These are phyloP conservation scores for Solanum chilense DNA, from an alignment of 257 asterid genomes.

Conservation along the genomic window DNA sequence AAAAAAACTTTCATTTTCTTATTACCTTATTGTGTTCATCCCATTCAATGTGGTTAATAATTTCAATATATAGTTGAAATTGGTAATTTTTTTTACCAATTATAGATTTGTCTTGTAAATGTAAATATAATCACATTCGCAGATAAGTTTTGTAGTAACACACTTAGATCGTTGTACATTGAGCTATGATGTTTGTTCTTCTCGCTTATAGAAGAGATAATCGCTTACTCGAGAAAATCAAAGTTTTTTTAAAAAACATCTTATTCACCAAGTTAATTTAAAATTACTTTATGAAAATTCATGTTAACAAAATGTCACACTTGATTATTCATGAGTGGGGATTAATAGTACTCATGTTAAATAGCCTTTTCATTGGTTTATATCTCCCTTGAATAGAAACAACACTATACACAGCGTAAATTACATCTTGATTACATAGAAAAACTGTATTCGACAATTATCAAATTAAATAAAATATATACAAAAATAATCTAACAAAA, in stretches of 20 bases:
- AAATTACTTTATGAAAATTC: neutral
- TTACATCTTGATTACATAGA: neutral
- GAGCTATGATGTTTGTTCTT: neutral
- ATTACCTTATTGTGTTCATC: neutral
- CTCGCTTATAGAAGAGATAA: neutral
- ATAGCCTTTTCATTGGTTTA: neutral
- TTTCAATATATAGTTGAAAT: neutral
- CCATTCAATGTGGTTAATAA: neutral
- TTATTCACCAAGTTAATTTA: neutral
- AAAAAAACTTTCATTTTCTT: neutral
- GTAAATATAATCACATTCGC: neutral
- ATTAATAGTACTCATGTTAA: neutral
- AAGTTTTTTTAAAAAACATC: accelerated
- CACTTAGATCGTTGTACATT: neutral
- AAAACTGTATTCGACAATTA: accelerated
- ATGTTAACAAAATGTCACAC: neutral
- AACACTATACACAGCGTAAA: neutral
- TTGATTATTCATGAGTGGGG: neutral
- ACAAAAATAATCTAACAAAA: neutral
- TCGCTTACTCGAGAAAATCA: neutral
- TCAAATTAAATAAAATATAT: neutral
- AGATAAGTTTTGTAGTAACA: neutral
- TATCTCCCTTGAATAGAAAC: neutral
- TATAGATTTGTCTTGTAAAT: neutral
- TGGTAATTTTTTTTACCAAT: neutral